Percentiles rank a stretch among this genome's conserved stretches.
Conservation (phyloP, 306 rosid species). For the Vigna unguiculata region DNA sequence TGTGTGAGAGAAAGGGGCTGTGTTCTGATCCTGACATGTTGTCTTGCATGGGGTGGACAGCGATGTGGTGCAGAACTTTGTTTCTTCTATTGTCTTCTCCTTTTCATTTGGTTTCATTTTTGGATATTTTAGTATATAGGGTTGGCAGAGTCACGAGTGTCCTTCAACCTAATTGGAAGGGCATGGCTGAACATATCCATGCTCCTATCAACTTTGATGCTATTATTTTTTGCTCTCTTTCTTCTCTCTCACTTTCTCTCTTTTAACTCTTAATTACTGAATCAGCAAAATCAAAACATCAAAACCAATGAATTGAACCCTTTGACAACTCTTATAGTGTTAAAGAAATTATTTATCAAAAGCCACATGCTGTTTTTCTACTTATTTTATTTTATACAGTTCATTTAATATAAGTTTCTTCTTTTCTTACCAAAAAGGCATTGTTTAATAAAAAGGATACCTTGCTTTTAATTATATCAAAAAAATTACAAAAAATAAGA, state of each 20-base stretch:
- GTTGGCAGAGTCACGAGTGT: conserved; percentile 60
- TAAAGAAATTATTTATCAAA: not conserved
- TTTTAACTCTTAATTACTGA: not conserved
- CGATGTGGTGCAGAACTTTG: conserved; percentile 55
- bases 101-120: conserved; percentile 44
- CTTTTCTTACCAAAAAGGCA: not conserved
- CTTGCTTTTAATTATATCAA: not conserved
- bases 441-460: not conserved
- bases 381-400: not conserved
- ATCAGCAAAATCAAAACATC: not conserved
- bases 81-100: conserved; percentile 57
- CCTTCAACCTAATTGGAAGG: conserved; percentile 29
- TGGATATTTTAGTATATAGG: conserved; percentile 42
- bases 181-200: conserved; percentile 29
- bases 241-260: conserved; percentile 33
- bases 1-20: not conserved
- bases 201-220: conserved; percentile 34
- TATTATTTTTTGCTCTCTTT: conserved; percentile 1
- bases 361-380: not conserved
- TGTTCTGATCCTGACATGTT: conserved; percentile 52
- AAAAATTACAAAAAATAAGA: not conserved
- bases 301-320: not conserved
- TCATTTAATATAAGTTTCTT: not conserved
- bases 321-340: not conserved
- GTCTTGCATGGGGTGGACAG: conserved; percentile 61